phyloP scores from a whole-genome alignment of 345 rosid genomes.

The Jatropha curcas region DNA sequence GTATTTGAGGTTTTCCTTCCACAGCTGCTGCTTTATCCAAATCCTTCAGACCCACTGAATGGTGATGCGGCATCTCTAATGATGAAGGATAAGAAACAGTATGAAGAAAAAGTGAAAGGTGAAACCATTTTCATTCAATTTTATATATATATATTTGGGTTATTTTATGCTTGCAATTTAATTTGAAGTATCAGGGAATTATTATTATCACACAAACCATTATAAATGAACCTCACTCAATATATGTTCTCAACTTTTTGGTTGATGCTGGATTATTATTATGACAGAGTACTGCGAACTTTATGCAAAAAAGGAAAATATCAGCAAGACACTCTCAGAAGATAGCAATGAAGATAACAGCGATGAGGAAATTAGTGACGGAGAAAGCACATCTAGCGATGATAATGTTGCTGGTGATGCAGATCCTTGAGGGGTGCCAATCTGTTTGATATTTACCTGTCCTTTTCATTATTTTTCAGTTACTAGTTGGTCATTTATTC shows the following conservation, averaged over 20 bases:
- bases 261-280: conserved; percentile 10
- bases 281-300: conserved; percentile 36
- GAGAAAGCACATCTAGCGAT: conserved; percentile 31
- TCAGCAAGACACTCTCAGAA: conserved; percentile 13
- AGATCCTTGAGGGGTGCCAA: conserved; percentile 32
- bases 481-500: neutral
- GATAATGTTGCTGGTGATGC: conserved; percentile 33
- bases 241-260: neutral
- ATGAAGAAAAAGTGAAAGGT: conserved; percentile 43
- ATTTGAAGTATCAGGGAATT: neutral
- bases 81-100: conserved; percentile 38
- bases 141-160: neutral
- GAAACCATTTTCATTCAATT: neutral
- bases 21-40: conserved; percentile 41
- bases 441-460: neutral
- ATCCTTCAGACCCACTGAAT: conserved; percentile 41
- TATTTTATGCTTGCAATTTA: no score
- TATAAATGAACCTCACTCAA: neutral
- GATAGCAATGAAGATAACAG: conserved; percentile 33
- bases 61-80: conserved; percentile 43
- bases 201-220: neutral
- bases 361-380: conserved; percentile 32
- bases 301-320: conserved; percentile 35
- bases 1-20: conserved; percentile 45
- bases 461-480: neutral